These are phyloP conservation scores for Anastatica hierochuntica DNA, from an alignment of 345 rosid genomes.

Conservation along the genomic window DNA sequence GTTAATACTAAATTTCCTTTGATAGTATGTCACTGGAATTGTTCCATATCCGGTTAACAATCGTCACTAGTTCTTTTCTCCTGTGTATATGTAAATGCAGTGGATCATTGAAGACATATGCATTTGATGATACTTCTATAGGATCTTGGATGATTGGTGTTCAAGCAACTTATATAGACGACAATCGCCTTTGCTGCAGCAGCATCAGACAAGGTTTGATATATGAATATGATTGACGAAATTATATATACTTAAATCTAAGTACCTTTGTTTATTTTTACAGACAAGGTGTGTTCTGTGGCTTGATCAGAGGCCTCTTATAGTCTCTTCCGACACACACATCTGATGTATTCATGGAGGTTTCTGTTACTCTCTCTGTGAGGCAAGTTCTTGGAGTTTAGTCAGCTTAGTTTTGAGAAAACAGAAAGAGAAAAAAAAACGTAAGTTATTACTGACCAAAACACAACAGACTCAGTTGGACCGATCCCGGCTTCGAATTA, in stretches of 20 bases:
- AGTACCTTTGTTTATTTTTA: constrained; percentile 5
- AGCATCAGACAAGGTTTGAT: constrained; percentile 71
- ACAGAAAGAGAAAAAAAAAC: no score
- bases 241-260: neutral
- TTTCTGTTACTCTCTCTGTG: no score
- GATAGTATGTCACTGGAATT: constrained; percentile 9
- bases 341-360: no score
- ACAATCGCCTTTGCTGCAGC: constrained; percentile 79
- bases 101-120: constrained; percentile 81
- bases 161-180: constrained; percentile 80
- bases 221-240: neutral
- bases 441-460: no score
- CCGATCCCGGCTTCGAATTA: no score
- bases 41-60: neutral
- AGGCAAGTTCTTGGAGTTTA: no score
- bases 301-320: constrained; percentile 28
- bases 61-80: neutral
- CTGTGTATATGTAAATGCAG: constrained; percentile 33
- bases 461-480: no score
- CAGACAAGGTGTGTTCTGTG: constrained; percentile 65
- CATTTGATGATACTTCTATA: constrained; percentile 68
- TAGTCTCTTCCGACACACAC: no score
- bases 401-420: no score
- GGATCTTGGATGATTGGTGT: constrained; percentile 99
- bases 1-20: neutral